Base-by-base conservation (phyloP, 495 filamentous ascomycete species). In the Penicillium manginii region DNA sequence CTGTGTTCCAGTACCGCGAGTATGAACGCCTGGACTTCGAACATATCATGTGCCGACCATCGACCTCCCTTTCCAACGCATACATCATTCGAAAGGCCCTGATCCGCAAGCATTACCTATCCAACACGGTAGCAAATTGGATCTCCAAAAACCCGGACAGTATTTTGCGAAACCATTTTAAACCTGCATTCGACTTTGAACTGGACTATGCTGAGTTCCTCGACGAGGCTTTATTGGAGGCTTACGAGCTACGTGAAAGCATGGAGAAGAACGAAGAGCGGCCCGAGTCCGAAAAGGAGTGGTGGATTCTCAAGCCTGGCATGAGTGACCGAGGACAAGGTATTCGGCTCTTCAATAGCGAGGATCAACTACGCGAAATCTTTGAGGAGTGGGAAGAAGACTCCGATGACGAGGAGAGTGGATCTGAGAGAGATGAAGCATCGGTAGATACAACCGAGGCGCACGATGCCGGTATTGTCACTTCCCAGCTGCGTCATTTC, bases 271-370 rank as follows among this genome's bases (percentile, higher is more conserved):
- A 96, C 64, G 78, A 77, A 55, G 69, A 69, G 37, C 69, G 67
- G 19, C 59, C 68, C 4, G 66, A 73, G 2, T 65, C 74, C 0
- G 82, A 90, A 63, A 81, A 80, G 50, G 90, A 96, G 73, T 98
- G 93, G 93, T 98, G 94, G 94, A 97, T 98, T 59, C 73, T 98
- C 40, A 98, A 98, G 69, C 94, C 94, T 0, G 85, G 93, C 2
- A 98, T 98, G 94, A 96, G 91, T 73, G 94, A 98, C 67, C 84
- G 93, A 4, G 94, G 93, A 2, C 91, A 97, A 67, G 94, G 94
- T 2, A 94, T 98, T 42, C 76, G 91, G 37, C 78, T 98, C 2
- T 98, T 98, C 72, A 88, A 84, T 66, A 89, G 84, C 39, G 88
- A 92, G 73, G 85, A 86, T 50, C 87, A 96, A 66, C 74, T 98